phyloP scores from a whole-genome alignment of 2,329 filamentous ascomycete genomes.

The Cladophialophora exuberans region DNA sequence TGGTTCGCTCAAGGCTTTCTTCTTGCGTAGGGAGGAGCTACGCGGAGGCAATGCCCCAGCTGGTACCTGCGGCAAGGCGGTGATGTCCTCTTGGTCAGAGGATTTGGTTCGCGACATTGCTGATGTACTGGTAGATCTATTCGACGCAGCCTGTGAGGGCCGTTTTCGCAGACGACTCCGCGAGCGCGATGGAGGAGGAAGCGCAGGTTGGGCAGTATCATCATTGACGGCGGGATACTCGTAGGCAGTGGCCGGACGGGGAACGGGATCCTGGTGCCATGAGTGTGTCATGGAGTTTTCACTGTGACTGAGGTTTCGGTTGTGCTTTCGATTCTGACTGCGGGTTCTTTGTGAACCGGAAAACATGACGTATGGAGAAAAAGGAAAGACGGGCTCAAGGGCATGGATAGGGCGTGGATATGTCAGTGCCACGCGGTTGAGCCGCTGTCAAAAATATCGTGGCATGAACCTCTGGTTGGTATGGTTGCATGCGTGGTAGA shows the following conservation, averaged over 20 bases:
- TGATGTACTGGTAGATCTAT: constrained; percentile 7
- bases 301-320: constrained; percentile 5
- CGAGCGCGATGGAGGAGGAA: constrained; percentile 16
- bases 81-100: constrained; percentile 6
- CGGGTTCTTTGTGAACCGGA: constrained; percentile 5
- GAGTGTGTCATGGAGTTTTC: not conserved
- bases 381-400: too few relatives aligned
- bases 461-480: not conserved
- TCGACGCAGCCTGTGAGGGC: constrained; percentile 9
- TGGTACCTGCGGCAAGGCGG: constrained; percentile 18
- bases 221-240: constrained; percentile 6
- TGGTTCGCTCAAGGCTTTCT: not conserved
- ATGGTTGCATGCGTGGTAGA: not conserved
- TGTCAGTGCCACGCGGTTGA: not conserved
- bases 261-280: constrained; percentile 1
- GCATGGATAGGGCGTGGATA: too few relatives aligned
- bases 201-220: not conserved
- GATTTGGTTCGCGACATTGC: constrained; percentile 10
- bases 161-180: constrained; percentile 21
- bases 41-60: constrained; percentile 17
- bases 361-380: constrained; percentile 1
- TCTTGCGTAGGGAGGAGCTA: constrained; percentile 19
- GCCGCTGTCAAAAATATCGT: too few relatives aligned
- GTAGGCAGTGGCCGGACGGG: constrained; percentile 4
- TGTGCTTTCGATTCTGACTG: constrained; percentile 2